These are phyloP conservation scores for Venturia pyrina DNA, from an alignment of 2,329 filamentous ascomycete genomes.

Conservation along the genomic window DNA sequence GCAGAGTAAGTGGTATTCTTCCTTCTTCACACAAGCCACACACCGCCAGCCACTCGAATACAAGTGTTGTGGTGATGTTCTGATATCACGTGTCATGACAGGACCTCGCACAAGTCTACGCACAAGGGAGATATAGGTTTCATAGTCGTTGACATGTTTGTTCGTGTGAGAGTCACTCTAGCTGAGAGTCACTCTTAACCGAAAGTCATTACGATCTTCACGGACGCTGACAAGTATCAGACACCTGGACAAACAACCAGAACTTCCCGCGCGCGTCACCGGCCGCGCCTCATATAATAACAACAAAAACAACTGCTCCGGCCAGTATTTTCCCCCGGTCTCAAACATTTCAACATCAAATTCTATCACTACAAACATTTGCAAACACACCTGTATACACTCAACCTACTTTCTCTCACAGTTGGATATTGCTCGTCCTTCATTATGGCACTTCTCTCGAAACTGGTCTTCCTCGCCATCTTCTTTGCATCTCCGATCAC, in stretches of 20 bases:
- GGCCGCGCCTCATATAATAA: background rate
- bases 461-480: constrained; percentile 23
- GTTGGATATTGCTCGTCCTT: background rate
- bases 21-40: background rate
- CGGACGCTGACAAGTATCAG: background rate
- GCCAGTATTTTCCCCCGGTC: background rate
- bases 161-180: background rate
- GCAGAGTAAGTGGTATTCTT: background rate
- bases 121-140: background rate
- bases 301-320: background rate
- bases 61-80: background rate
- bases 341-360: background rate
- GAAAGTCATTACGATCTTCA: background rate
- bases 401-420: background rate
- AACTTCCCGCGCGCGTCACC: background rate
- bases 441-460: constrained; percentile 19
- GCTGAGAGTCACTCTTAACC: no score
- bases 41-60: no score
- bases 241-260: background rate
- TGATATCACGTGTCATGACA: background rate
- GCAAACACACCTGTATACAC: background rate
- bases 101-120: background rate
- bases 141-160: background rate
- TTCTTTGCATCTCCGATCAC: background rate
- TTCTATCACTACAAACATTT: background rate